These are phyloP conservation scores for Phialemoniopsis sp. DNA, from an alignment of 2,329 filamentous ascomycete genomes.

Conservation along the genomic window DNA sequence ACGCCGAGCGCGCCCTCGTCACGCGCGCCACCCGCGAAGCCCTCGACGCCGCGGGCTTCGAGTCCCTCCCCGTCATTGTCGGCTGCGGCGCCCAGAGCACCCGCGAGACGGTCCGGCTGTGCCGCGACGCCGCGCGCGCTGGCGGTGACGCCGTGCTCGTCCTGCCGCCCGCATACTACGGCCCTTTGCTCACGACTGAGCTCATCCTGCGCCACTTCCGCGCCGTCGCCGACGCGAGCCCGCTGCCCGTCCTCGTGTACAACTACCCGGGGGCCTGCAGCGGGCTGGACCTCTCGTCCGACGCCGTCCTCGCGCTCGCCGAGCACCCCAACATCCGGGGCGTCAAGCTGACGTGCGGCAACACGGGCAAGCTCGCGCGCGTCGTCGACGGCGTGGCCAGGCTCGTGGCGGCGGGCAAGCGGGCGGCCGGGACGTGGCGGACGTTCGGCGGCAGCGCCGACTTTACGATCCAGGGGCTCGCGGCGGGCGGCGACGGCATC, in stretches of 20 bases:
- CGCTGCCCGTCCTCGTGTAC: constrained; percentile 63
- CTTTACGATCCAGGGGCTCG: constrained; percentile 64
- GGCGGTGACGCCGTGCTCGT: constrained; percentile 74
- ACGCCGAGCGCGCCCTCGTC: constrained; percentile 63
- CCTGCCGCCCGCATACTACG: constrained; percentile 73
- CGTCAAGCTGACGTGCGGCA: constrained; percentile 64
- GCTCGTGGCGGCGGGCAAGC: constrained; percentile 33
- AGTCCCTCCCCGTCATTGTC: constrained; percentile 66
- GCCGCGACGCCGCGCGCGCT: constrained; percentile 62
- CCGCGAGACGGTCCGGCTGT: constrained; percentile 67
- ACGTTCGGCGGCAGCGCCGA: constrained; percentile 44
- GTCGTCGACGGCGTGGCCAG: constrained; percentile 24
- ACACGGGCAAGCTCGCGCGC: constrained; percentile 55
- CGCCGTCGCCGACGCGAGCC: constrained; percentile 56
- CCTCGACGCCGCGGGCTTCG: constrained; percentile 61
- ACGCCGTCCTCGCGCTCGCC: constrained; percentile 52
- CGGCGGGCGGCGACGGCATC: constrained; percentile 64
- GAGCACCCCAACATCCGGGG: constrained; percentile 61
- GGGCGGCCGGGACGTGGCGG: constrained; percentile 51
- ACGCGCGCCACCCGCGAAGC: constrained; percentile 66
- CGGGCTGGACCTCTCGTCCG: constrained; percentile 59
- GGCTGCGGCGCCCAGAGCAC: constrained; percentile 71
- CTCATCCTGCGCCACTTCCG: constrained; percentile 65
- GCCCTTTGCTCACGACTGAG: constrained; percentile 56
- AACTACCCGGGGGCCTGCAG: constrained; percentile 62